Evolutionary conservation across 495 filamentous ascomycete genomes (phyloP), one percentile per base, ranked within the genome.

Genomic region (Aspergillus incahuasiensis): DNA sequence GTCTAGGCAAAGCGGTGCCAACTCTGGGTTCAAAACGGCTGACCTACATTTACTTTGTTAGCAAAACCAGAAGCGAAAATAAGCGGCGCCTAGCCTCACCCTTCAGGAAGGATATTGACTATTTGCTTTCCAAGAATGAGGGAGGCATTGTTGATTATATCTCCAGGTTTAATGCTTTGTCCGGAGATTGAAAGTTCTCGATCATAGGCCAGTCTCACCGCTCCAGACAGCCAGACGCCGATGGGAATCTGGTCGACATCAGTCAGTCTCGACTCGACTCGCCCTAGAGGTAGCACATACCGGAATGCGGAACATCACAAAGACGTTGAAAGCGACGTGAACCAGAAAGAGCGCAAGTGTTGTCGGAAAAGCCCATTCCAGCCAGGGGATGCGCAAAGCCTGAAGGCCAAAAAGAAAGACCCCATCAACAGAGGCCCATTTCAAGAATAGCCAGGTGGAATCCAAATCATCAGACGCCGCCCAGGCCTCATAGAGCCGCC

Each of bases 51-150:
- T 35, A 13, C 15, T 40, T 1, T 20, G 19, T 41, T 42, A 52
- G 39, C 20, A 32, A n/a, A n/a, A n/a, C 9, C 16, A 18, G 2
- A 40, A 9, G n/a, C 5, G 5, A 21, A 35, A 42, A 2, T 9
- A 22, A 3, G 34, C 34, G 38, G 28, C 0, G 6, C 20, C 22
- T 45, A 18, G 21, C 73, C 85, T 63, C 68, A 92, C 84, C 94
- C 94, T 79, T 98, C 94, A 2, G 94, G 94, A 24, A 98, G 76
- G 67, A 97, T 95, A 64, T 98, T 91, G 64, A 98, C 91, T 58
- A 95, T 92, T 72, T 96, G 90, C 66, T 89, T 92, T 65, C 94
- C 94, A 67, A 95, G 79, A 51, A 97, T 96, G 62, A 96, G 80
- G 6, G 92, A 96, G 1, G 88, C 79, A 65, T 97, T 97, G 66